A percentile compares a stretch with the other conserved stretches of the same genome.
phyloP scores from a whole-genome alignment of 305 asterid genomes.

The Solanum chacoense region DNA sequence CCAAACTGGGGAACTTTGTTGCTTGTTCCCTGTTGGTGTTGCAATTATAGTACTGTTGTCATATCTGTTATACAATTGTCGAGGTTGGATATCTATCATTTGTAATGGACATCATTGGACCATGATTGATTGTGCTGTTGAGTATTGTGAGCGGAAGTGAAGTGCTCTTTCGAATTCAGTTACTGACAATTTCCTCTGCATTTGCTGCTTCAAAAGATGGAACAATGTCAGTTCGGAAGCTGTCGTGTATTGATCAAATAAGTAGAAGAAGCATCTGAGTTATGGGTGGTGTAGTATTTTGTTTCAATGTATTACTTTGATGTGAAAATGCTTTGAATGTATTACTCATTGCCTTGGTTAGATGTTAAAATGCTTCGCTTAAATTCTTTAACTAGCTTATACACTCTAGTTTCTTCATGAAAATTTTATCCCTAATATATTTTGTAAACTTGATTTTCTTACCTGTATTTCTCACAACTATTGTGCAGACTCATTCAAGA shows the following conservation, averaged over 20 bases:
- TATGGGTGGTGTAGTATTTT: neutral
- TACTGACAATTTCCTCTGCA: neutral
- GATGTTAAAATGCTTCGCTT: neutral
- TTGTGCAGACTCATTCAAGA: constrained; percentile 77
- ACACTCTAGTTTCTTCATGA: neutral
- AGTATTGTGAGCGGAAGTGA: neutral
- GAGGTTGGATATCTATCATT: neutral
- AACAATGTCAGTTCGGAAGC: neutral
- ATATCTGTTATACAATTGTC: neutral
- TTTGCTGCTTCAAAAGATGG: neutral
- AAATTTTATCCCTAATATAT: neutral
- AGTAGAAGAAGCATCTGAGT: neutral
- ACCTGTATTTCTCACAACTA: constrained; percentile 11
- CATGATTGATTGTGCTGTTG: neutral
- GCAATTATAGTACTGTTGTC: neutral
- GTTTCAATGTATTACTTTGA: neutral
- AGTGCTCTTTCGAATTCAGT: neutral
- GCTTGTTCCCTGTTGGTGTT: neutral
- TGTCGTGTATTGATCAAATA: neutral
- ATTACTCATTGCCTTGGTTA: neutral
- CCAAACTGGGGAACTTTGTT: neutral
- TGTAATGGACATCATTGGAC: neutral
- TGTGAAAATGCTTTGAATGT: neutral
- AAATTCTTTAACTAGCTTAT: neutral
- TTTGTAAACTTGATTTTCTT: neutral